Evolutionary conservation across 108 stramenopile genomes (phyloP), one percentile per base, ranked within the genome.

Genomic region (Asterionellopsis glacialis): DNA sequence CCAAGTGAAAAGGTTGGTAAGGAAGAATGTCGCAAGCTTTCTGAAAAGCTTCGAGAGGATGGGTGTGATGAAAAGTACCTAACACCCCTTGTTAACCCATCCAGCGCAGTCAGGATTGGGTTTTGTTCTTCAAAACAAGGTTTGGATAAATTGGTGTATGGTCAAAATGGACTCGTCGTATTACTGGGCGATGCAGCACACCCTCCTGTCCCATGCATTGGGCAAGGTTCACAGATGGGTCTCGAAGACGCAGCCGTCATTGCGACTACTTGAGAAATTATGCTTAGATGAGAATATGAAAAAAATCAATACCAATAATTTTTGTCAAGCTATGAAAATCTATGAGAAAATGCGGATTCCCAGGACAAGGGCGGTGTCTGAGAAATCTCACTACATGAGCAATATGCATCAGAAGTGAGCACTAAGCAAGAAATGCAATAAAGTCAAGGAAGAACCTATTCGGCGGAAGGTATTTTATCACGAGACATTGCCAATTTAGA

Each of bases 201-300:
- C 63, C 84, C 81, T 18, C 81, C 81, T 1, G 85, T 82, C 1
- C 85, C 85, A 0, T 86, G 80, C 50, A 69, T 82, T 33, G 85
- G 85, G 27, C 85, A 86, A 58, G 85, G 85, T 1, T 79, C 85
- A 13, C 72, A 74, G 62, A 77, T 79, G 76, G 85, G 76, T 19
- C 69, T 82, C 61, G 85, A 86, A 63, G 85, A 86, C 72, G 79
- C 79, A 1, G 85, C 81, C 0, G 75, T 79, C 1, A 38, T 86
- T 6, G 57, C 81, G 6, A 42, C 77, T 82, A 0, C 59, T 86
- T 0, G 41, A 57, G 18, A 50, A 70, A 0, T 74, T 60, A 50
- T 86, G 81, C 55, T 64, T 56, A 11, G 23, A 49, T 9, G 61
- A 22, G 14, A 18, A 65, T 1, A 49, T 41, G 12, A 57, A 57